Evolutionary conservation across 2,329 filamentous ascomycete species (phyloP).

Genomic region (Alternaria brassicae): DNA sequence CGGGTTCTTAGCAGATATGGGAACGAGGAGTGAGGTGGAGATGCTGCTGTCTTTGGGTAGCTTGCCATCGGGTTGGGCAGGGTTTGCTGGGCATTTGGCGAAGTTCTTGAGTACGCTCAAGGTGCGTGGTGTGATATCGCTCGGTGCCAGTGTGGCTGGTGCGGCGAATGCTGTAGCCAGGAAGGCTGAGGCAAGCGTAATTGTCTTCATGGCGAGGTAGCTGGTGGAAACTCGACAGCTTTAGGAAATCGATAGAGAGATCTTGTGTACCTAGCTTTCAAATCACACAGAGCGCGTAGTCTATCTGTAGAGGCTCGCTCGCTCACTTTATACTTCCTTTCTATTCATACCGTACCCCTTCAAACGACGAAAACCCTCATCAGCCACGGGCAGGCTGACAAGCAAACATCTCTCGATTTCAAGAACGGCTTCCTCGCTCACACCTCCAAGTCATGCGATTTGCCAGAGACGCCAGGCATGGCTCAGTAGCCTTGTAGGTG

Average conservation of each 20-base stretch:
- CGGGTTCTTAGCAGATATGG: conserved; percentile 30
- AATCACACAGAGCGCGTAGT: neutral
- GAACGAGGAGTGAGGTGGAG: conserved; percentile 27
- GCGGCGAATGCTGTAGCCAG: conserved; percentile 48
- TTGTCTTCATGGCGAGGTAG: conserved; percentile 31
- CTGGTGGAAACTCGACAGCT: neutral
- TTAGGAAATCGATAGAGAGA: neutral
- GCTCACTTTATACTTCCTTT: neutral
- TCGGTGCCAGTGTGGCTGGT: conserved; percentile 40
- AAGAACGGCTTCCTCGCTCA: neutral
- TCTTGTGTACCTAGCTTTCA: neutral
- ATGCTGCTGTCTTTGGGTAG: conserved; percentile 30
- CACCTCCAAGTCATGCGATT: neutral
- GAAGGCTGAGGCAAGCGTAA: conserved; percentile 44
- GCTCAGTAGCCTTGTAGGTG: neutral
- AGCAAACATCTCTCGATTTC: neutral
- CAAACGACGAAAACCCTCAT: neutral
- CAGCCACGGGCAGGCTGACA: neutral
- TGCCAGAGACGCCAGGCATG: neutral
- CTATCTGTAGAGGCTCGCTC: neutral
- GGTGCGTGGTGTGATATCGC: neutral
- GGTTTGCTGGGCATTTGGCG: conserved; percentile 24
- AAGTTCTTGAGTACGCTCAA: conserved; percentile 24
- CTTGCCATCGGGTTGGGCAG: conserved; percentile 28
- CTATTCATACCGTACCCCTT: neutral